A percentile compares a stretch with the other conserved stretches of the same genome.
Conservation (phyloP, 192 early-diverging fungal genomes). For the Linnemannia zychae region DNA sequence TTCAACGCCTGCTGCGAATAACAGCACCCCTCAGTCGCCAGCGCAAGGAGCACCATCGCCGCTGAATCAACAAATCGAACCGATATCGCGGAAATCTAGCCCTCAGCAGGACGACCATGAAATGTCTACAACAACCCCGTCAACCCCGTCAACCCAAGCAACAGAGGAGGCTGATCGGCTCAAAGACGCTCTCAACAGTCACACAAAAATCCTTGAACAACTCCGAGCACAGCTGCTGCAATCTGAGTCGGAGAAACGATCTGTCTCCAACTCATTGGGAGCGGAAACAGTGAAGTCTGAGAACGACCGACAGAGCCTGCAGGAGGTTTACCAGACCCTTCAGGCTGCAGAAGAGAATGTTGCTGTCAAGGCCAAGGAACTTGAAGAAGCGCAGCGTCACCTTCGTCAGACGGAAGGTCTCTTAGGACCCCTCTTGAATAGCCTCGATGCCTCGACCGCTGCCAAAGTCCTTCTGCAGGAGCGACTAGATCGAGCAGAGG, state of each 20-base stretch:
- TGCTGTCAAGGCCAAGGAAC: slow-evolving; percentile 14
- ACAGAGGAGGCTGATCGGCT: not conserved
- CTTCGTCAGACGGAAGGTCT: slow-evolving; percentile 5
- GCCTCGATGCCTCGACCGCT: not conserved
- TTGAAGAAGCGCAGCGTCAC: slow-evolving; percentile 14
- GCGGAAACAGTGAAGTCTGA: not conserved
- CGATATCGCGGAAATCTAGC: not conserved
- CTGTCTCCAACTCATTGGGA: not conserved
- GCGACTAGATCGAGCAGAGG: not conserved
- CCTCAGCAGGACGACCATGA: not conserved
- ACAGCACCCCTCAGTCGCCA: not conserved
- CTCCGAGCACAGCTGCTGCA: slow-evolving; percentile 20
- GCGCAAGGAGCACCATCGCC: not conserved
- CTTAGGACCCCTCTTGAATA: not conserved
- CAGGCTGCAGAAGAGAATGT: slow-evolving; percentile 14
- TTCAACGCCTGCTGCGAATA: not conserved
- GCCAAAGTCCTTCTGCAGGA: not conserved
- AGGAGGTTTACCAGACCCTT: not conserved
- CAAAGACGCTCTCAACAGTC: slow-evolving; percentile 1
- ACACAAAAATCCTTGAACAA: slow-evolving; percentile 18
- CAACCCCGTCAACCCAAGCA: not conserved
- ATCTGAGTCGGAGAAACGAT: slow-evolving; percentile 9
- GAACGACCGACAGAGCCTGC: not conserved
- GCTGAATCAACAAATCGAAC: not conserved
- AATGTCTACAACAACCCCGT: not conserved